Evolutionary conservation across 352 stramenopile genomes (phyloP).

Genomic region (Globisporangium takayamanum): DNA sequence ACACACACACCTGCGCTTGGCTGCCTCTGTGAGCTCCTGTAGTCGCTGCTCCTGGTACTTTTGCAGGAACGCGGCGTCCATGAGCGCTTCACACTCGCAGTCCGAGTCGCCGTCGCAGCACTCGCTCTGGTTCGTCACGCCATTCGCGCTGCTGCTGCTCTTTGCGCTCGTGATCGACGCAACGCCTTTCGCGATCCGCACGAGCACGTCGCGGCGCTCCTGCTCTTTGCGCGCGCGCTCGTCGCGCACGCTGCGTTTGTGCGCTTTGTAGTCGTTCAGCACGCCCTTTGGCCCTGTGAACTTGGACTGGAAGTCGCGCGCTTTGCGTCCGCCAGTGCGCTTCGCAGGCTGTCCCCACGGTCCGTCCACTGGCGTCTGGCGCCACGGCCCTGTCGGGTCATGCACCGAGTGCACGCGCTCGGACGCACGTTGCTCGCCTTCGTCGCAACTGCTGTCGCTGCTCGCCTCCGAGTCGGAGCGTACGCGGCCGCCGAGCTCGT

Average conservation of each 20-base stretch:
- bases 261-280: constrained; percentile 74
- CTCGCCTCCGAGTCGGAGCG: constrained; percentile 75
- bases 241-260: constrained; percentile 54
- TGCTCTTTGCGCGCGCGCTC: constrained; percentile 45
- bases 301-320: constrained; percentile 46
- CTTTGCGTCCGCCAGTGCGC: constrained; percentile 17
- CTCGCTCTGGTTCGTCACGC: constrained; percentile 5
- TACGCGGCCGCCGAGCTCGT: constrained; percentile 40
- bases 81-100: constrained; percentile 37
- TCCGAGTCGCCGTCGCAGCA: constrained; percentile 13
- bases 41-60: constrained; percentile 62
- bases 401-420: constrained; percentile 58
- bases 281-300: constrained; percentile 81
- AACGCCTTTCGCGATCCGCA: constrained; percentile 57
- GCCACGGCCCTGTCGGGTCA: constrained; percentile 68
- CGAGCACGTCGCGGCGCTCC: constrained; percentile 43
- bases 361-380: constrained; percentile 36
- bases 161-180: constrained; percentile 6
- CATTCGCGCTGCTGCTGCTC: not conserved
- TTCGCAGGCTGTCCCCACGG: constrained; percentile 39
- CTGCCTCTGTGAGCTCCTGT: constrained; percentile 45
- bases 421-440: constrained; percentile 47
- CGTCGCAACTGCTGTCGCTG: constrained; percentile 37
- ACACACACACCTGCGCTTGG: constrained; percentile 17
- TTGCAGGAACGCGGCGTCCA: constrained; percentile 50